Base-by-base conservation (phyloP, 1,284 basidiomycete genomes). In the Malassezia restricta region DNA sequence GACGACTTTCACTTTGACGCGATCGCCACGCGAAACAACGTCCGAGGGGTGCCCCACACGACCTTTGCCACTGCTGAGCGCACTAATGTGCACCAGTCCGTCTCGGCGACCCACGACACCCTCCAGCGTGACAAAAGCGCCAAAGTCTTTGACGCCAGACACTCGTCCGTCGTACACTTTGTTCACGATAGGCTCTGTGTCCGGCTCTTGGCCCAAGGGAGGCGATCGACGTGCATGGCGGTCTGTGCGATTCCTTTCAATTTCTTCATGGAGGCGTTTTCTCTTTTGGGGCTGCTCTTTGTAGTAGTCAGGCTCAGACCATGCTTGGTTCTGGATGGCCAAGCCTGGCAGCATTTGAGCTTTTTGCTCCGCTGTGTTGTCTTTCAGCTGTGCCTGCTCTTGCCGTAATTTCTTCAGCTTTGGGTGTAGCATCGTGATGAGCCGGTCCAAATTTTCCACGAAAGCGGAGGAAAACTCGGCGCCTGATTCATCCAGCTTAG, bases 11-110 rank as follows among this genome's bases (percentile, higher is more conserved):
- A 96, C 88, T 73, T 96, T 96, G 62, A 95, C 88, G 15, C 77
- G 75, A 70, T 96, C 87, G 31, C 84, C 83, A 52, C 89, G 80
- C 57, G 81, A 83, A 46, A 96, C 79, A 17, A 94, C 77, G 72
- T 98, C 92, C 35, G 83, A 78, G 3, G 91, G 84, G 46, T 88
- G 84, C 67, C 88, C 88, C 44, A 87, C 83, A 42, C 92, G 82
- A 12, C 51, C 45, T 11, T 11, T 35, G 15, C 15, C 15, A 14
- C 84, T 84, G 64, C 90, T 85, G 44, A 92, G 91, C 57, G 86
- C 87, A 41, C 87, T 87, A 54, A 98, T 83, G 72, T 98, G 92
- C 8, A 98, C 88, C 82, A 98, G 83, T 27, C 92, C 90, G 79
- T 98, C 92, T 11, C 80, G 82, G 38, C 87, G 79, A 9, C 89